Base-by-base conservation (phyloP, 2,329 filamentous ascomycete species). In the Neopestalotiopsis sp. region DNA sequence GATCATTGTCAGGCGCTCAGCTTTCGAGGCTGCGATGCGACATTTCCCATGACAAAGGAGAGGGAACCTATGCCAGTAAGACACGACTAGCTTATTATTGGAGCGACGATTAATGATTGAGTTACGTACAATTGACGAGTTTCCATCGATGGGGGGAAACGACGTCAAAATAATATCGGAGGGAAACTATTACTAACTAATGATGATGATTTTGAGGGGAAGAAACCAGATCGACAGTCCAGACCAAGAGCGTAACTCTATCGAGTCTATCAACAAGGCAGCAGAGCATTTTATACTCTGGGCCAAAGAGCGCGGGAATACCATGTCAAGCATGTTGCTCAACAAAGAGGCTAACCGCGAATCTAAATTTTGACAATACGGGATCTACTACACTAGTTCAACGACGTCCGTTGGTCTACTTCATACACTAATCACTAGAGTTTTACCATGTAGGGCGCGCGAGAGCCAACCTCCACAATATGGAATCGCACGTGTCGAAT, bases 141-240 rank as follows among this genome's bases (percentile, higher is more conserved):
- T 17, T n/a, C n/a, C 17, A 53, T n/a, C 45, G 9, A 7, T 53
- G 17, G 45, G 45, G 45, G 45, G 24, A 28, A 53, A 20, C 45
- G 7, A 53, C 20, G n/a, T 7, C 45, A 53, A 38, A 53, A 20
- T 20, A 9, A 53, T 53, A 10, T 3, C 45, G 20, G n/a, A 53
- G n/a, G 45, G 45, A 9, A 53, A 20, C 45, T 53, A 53, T 53
- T 53, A 53, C 17, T 53, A 17, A 53, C n/a, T 53, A 7, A 53
- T 53, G 45, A 53, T 53, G 45, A 53, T 53, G 45, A 17, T n/a
- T 53, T 53, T n/a, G 45, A 53, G 45, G 45, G n/a, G 45, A 53
- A 53, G 45, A 9, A 7, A 53, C 45, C 45, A 53, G 45, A 53
- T 53, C 45, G 45, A 53, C 45, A 53, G 45, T 53, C 45, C 45